Conservation (phyloP, 768 basidiomycete genomes). For the Lactarius tabidus region DNA sequence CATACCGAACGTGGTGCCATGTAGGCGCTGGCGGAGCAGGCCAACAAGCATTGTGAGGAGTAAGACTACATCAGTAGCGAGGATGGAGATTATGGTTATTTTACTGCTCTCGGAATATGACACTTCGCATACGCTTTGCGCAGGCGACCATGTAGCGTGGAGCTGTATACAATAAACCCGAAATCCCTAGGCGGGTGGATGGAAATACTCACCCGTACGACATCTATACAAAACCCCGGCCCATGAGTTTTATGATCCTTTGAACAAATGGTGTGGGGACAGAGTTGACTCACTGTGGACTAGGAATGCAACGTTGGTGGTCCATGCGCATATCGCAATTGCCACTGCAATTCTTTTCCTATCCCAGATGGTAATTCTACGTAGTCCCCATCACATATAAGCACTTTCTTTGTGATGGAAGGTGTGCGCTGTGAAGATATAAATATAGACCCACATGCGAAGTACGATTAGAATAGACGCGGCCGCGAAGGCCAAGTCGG, state of each 20-base stretch:
- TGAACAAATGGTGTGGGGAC: too few species aligned
- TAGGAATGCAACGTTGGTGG: background rate
- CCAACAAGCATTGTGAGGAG: too few species aligned
- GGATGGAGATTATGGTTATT: background rate
- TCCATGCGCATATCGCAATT: background rate
- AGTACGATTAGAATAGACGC: slow-evolving; percentile 10
- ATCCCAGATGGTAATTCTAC: slow-evolving; percentile 13
- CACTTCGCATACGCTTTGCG: background rate
- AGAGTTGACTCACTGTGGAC: too few species aligned
- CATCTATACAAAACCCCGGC: background rate
- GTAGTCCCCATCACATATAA: background rate
- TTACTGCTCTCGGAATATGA: background rate
- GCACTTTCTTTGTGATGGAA: background rate
- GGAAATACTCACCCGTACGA: background rate
- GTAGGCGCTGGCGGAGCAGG: slow-evolving; percentile 2
- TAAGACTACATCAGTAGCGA: slow-evolving; percentile 6
- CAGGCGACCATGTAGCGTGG: background rate
- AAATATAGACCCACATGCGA: slow-evolving; percentile 10
- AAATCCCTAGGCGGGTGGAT: too few species aligned
- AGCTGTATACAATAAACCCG: background rate
- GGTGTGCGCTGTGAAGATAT: background rate
- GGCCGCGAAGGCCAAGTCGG: background rate
- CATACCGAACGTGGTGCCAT: background rate
- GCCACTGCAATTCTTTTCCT: background rate
- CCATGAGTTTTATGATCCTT: background rate